Conservation (phyloP, 2,329 filamentous ascomycete genomes). For the Teratosphaeria nubilosa region DNA sequence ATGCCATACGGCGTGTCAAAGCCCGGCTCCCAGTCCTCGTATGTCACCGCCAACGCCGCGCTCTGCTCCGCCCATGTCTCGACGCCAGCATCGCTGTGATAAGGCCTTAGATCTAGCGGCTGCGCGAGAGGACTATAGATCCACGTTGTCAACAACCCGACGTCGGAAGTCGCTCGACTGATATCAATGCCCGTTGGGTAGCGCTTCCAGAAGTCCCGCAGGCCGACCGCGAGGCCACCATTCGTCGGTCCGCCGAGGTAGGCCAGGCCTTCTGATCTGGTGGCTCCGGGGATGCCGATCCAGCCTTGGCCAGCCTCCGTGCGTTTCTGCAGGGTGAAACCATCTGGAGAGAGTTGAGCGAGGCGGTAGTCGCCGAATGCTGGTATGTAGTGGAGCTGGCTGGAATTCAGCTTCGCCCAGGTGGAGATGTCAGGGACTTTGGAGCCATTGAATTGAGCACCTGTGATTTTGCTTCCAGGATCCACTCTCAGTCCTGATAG, state of each 20-base stretch:
- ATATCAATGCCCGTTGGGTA: constrained; percentile 52
- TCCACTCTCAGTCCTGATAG: constrained; percentile 50
- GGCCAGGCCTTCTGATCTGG: constrained; percentile 45
- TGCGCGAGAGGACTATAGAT: constrained; percentile 48
- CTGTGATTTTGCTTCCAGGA: constrained; percentile 40
- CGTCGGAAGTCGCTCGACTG: constrained; percentile 38
- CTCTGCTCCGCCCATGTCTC: constrained; percentile 49
- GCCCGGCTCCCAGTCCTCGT: constrained; percentile 50
- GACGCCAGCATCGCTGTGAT: constrained; percentile 48
- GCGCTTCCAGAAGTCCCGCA: constrained; percentile 54
- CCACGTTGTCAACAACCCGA: constrained; percentile 49
- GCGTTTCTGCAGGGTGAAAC: constrained; percentile 51
- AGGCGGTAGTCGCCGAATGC: constrained; percentile 50
- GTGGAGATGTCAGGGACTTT: constrained; percentile 35
- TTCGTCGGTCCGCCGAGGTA: constrained; percentile 49
- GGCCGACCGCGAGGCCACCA: constrained; percentile 50
- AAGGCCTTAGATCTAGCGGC: constrained; percentile 48
- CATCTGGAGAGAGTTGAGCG: constrained; percentile 49
- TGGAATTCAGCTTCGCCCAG: constrained; percentile 39
- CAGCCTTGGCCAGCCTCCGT: constrained; percentile 48
- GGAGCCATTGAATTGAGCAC: constrained; percentile 41
- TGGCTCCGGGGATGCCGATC: constrained; percentile 49
- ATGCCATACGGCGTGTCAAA: constrained; percentile 50
- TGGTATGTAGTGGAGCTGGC: constrained; percentile 46
- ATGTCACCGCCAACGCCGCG: constrained; percentile 52